Percentiles rank a stretch among this genome's conserved stretches.
Evolutionary conservation across 208 protist species (phyloP).

Genomic region (Leishmania guyanensis): DNA sequence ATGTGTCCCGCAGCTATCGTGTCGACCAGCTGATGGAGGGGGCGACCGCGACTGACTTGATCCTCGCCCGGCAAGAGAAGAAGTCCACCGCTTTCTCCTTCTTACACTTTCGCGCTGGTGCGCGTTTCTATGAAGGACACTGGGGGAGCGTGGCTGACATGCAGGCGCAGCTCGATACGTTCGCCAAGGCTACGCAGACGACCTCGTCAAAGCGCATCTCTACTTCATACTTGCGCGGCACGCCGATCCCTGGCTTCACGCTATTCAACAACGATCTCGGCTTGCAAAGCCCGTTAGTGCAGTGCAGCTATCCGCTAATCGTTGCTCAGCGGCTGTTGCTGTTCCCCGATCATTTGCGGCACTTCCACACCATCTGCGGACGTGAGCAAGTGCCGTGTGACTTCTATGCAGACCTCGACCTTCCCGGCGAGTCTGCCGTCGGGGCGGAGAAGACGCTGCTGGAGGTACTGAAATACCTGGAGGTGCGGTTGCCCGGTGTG

Average conservation of each 20-base stretch:
- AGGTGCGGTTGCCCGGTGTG: constrained; percentile 72
- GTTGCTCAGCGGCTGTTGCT: constrained; percentile 74
- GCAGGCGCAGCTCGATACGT: constrained; percentile 24
- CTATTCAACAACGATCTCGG: constrained; percentile 61
- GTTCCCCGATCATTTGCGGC: constrained; percentile 60
- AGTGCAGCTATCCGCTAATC: constrained; percentile 56
- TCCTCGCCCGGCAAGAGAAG: constrained; percentile 62
- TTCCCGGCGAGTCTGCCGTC: constrained; percentile 41
- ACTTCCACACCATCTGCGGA: constrained; percentile 76
- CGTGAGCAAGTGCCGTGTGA: constrained; percentile 84
- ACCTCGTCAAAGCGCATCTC: not conserved
- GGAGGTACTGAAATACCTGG: constrained; percentile 79
- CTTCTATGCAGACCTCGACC: constrained; percentile 83
- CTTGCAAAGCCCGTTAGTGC: constrained; percentile 33
- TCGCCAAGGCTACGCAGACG: not conserved
- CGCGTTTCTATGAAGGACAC: constrained; percentile 43
- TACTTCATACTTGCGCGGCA: constrained; percentile 18
- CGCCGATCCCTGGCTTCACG: constrained; percentile 30
- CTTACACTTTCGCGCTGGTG: constrained; percentile 41
- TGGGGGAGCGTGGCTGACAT: constrained; percentile 33
- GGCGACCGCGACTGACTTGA: constrained; percentile 38
- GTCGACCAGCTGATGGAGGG: constrained; percentile 62
- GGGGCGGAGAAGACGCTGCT: constrained; percentile 60
- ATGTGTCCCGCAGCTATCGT: constrained; percentile 70
- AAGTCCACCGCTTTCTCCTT: constrained; percentile 77